These are phyloP conservation scores for Xylariaceae sp. DNA, from an alignment of 2,329 filamentous ascomycete genomes.

Conservation along the genomic window DNA sequence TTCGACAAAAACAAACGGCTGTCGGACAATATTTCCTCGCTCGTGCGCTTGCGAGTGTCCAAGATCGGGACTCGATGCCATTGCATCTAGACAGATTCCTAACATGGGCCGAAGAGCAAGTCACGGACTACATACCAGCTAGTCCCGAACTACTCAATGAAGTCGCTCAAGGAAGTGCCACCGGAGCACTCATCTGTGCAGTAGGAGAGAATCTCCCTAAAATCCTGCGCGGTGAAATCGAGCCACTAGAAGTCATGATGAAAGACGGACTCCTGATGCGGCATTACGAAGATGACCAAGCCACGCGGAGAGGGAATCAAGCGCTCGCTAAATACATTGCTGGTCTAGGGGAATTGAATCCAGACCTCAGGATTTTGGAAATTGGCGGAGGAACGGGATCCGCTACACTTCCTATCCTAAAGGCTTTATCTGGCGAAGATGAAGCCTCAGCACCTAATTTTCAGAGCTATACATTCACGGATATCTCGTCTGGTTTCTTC, in stretches of 20 bases:
- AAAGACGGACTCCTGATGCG: conserved; percentile 24
- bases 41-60: conserved; percentile 18
- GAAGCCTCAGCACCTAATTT: conserved; percentile 2
- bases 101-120: conserved; percentile 16
- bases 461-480: conserved; percentile 24
- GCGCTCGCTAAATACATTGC: conserved; percentile 5
- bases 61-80: conserved; percentile 21
- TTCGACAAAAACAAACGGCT: too few relatives aligned
- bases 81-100: conserved; percentile 19
- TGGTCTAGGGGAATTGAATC: conserved; percentile 19
- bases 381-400: conserved; percentile 14
- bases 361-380: conserved; percentile 21
- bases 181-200: conserved; percentile 23
- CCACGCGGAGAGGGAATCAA: conserved; percentile 8
- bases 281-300: conserved; percentile 16
- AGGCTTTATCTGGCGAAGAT: conserved; percentile 26
- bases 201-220: conserved; percentile 22
- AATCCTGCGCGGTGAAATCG: conserved; percentile 24
- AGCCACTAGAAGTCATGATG: conserved; percentile 29
- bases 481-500: conserved; percentile 24
- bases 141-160: conserved; percentile 6
- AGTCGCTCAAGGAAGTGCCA: conserved; percentile 13
- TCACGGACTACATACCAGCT: neutral
- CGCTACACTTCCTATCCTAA: conserved; percentile 26
- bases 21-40: conserved; percentile 22